Percentiles rank a stretch among this genome's conserved stretches.
These are phyloP conservation scores for Xylaria sp. DNA, from an alignment of 2,329 filamentous ascomycete species.

Conservation along the genomic window DNA sequence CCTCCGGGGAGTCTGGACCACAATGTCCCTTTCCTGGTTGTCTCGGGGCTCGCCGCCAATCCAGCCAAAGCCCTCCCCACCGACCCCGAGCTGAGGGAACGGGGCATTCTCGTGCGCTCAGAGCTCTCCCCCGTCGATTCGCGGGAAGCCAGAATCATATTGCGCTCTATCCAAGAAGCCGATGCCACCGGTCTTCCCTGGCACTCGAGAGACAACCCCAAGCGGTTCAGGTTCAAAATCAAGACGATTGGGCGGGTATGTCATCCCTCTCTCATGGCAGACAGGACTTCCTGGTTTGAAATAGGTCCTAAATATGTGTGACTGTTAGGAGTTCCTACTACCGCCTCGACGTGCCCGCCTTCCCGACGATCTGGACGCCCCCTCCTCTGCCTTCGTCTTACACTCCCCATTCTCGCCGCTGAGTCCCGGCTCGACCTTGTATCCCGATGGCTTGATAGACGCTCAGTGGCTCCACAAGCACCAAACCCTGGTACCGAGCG, in stretches of 20 bases:
- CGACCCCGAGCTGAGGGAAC: constrained; percentile 65
- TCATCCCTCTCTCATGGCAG: constrained; percentile 44
- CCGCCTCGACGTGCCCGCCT: constrained; percentile 67
- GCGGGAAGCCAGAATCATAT: constrained; percentile 71
- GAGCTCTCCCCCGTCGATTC: constrained; percentile 74
- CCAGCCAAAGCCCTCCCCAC: constrained; percentile 54
- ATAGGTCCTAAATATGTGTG: constrained; percentile 26
- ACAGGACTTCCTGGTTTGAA: background rate
- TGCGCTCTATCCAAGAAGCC: constrained; percentile 71
- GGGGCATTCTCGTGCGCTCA: constrained; percentile 72
- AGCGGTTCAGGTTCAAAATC: constrained; percentile 72
- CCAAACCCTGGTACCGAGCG: constrained; percentile 82
- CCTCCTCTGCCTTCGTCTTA: constrained; percentile 65
- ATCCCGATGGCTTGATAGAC: constrained; percentile 89
- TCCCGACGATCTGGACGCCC: constrained; percentile 61
- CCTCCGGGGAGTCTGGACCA: constrained; percentile 82
- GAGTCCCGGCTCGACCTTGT: constrained; percentile 82
- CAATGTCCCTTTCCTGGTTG: constrained; percentile 84
- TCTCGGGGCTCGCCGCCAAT: constrained; percentile 75
- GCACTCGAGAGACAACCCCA: constrained; percentile 67
- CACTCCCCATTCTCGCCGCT: constrained; percentile 94
- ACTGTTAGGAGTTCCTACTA: constrained; percentile 61
- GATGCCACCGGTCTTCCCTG: constrained; percentile 74
- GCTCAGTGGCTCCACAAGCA: constrained; percentile 89
- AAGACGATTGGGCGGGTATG: constrained; percentile 83